Evolutionary conservation across 345 rosid genomes (phyloP).

Genomic region (Salix arbutifolia): DNA sequence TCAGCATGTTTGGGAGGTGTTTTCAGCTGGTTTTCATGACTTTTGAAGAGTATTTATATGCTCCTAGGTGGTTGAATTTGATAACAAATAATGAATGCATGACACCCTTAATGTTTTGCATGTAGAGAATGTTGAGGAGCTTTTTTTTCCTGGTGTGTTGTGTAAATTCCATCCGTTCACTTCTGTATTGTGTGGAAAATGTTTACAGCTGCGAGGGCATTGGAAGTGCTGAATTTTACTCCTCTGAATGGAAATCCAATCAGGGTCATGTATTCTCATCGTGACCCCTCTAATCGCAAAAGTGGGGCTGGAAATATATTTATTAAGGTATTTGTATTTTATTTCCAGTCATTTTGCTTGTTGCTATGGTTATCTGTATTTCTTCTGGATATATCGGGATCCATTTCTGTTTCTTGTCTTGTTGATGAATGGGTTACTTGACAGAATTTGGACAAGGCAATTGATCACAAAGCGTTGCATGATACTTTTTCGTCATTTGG

Average conservation of each 20-base stretch:
- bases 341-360: background rate
- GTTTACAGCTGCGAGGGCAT: conserved; percentile 73
- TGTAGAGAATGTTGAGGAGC: too few species aligned
- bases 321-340: conserved; percentile 53
- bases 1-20: background rate
- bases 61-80: background rate
- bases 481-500: conserved; percentile 85
- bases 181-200: background rate
- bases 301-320: conserved; percentile 97
- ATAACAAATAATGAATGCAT: conserved; percentile 2
- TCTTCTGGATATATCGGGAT: background rate
- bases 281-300: conserved; percentile 66
- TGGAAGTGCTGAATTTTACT: conserved; percentile 72
- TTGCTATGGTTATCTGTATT: background rate
- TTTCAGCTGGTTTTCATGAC: background rate
- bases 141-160: background rate
- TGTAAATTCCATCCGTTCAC: background rate
- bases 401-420: background rate
- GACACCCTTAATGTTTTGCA: background rate
- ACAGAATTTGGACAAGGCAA: conserved; percentile 83
- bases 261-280: conserved; percentile 82
- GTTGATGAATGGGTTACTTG: conserved; percentile 1
- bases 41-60: background rate
- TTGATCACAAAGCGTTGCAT: conserved; percentile 85
- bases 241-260: conserved; percentile 72